Base-by-base conservation (phyloP, 1,139 yeast species). In the Taphrina wiesneri region DNA sequence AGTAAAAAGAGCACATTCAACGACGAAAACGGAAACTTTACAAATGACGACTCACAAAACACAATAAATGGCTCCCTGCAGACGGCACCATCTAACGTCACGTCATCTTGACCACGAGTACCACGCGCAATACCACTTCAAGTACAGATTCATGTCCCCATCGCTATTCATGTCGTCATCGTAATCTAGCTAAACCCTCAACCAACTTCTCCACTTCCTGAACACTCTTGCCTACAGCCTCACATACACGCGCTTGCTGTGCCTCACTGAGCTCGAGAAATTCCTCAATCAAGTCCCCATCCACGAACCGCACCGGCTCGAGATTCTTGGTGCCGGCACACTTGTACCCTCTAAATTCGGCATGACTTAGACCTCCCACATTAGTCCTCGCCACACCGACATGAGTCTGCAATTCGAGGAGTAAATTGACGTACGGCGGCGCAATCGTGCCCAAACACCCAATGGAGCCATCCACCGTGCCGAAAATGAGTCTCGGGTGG, bases 401-500 rank as follows among this genome's bases (percentile, higher is more conserved):
- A 41, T 69, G 68, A 43, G 41, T 41, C 66, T 70, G 72, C 17
- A 70, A 56, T 25, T 59, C 68, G 43, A 70, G 26, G 43, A 70
- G 61, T 4, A 66, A 47, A 49, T 69, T 62, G 45, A 70, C 62
- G 21, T 67, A 30, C 32, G 65, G 66, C n/a, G 63, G 52, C 4
- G 52, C 25, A 28, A 70, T 68, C 26, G 56, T 49, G 25, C 70
- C 72, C 51, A 65, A 41, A n/a, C 69, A 23, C 46, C 68, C 68
- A 26, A 70, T 69, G 2, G 67, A 70, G 3, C 72, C 72, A 34
- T 70, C 72, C 21, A 70, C 72, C 1, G 72, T 70, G 23, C 69
- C 72, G 43, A 66, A 69, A 32, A 70, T 65, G 19, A 69, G 68
- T 11, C 63, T 65, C 11, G 71, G 70, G 11, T 26, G 34, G 45